Base-by-base conservation (phyloP, 805 yeast genomes). In the Lachancea lanzarotensis region DNA sequence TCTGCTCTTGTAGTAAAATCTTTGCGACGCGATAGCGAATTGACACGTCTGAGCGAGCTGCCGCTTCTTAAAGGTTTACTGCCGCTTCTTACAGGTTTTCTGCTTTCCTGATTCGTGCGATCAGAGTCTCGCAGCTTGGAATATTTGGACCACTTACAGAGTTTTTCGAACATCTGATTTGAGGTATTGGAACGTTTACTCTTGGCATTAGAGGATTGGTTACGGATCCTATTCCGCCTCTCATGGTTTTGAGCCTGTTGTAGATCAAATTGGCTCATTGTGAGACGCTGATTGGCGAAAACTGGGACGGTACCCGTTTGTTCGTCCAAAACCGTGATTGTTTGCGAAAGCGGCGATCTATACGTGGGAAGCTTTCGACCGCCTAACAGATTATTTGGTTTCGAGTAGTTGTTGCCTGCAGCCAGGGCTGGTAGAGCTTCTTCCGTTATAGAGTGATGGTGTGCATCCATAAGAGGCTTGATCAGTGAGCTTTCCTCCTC, bases 1-100 rank as follows among this genome's bases (percentile, higher is more conserved):
- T 59, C 63, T n/a, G 42, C 38, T 11, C 37, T 47, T 25, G 44
- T 54, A 6, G 63, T 55, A 31, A 54, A 58, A 46, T 59, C 62
- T 13, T 46, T 53, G 27, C 62, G 52, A 25, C 42, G 51, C 12
- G 38, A 32, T 8, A 33, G 37, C 32, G 46, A 41, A 18, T 27
- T 34, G 27, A 17, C 35, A 9, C 39, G 44, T 25, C 17, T 34
- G 11, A 34, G n/a, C 25, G 20, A 35, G 12, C 10, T 17, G 13
- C 31, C 13, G 31, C 31, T 11, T 29, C 31, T 29, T 13, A 29
- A 6, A 3, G 31, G 31, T 13, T 7, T 29, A 3, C 15, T 13
- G 31, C 11, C n/a, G n/a, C 31, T 11, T 29, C 31, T 29, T 13
- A 29, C 31, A 3, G 31, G 31, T 13, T 7, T 29, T 11, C 15